Evolutionary conservation across 768 basidiomycete species (phyloP), one percentile per base, ranked within the genome.

Genomic region (Rhizopogon rudus): DNA sequence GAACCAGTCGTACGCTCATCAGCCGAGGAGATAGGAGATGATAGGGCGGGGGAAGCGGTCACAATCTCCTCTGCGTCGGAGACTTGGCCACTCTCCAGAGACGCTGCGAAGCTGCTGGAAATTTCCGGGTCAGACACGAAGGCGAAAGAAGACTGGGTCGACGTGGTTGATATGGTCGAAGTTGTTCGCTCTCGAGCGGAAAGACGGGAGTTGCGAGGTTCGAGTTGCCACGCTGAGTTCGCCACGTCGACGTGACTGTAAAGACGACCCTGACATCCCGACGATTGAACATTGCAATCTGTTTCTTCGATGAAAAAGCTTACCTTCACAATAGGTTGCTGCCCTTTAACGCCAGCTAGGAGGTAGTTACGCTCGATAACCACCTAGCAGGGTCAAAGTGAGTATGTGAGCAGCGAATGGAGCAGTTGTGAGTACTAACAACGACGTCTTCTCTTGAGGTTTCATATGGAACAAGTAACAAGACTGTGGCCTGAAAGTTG

Each of bases 71-170:
- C 90, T 13, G 76, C 75, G 56, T 92, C 90, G 22, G 90, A 91
- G 10, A 79, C 77, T 28, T 83, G 84, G 13, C 76, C 84, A 60
- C 86, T 87, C 64, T 89, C 90, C 3, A 91, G 77, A 29, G 89
- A 91, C 6, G 87, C 88, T 1, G 88, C 87, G 60, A 91, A 91
- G 66, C 86, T 88, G 70, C 88, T 91, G 5, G 89, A 89, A 51
- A 91, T 86, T 60, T 92, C 90, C 2, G 83, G 83, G 61, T 92
- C 90, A n/a, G 90, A 91, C 8, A 92, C 77, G 54, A 90, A 78
- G 4, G 90, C 89, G 61, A 84, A 92, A 0, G 90, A 92, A 17
- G 90, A 92, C 29, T 82, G 87, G 0, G 87, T 87, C 3, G 88
- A 91, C 0, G 84, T 73, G 1, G 87, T 88, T 8, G 89, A 91